Evolutionary conservation across 1,139 yeast genomes (phyloP).

Genomic region (Candida smagusa): DNA sequence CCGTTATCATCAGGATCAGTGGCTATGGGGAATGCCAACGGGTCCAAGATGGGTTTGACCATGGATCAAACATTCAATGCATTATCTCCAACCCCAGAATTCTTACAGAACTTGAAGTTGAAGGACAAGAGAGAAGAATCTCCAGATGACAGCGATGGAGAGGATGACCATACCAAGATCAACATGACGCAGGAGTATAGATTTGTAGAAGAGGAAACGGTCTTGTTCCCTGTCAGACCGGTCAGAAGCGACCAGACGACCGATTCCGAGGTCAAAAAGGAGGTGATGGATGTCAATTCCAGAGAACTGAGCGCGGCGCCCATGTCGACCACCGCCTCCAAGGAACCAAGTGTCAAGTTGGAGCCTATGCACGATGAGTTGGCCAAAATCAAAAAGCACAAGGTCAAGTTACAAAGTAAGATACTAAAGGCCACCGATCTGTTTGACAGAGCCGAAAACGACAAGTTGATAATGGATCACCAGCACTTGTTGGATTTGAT

Average conservation of each 20-base stretch:
- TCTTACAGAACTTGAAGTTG: conserved; percentile 35
- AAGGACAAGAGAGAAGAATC: conserved; percentile 17
- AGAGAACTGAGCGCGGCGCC: conserved; percentile 16
- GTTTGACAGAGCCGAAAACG: conserved; percentile 29
- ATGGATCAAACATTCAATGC: conserved; percentile 25
- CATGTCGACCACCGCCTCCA: conserved; percentile 10
- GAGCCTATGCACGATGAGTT: conserved; percentile 30
- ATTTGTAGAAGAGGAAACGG: conserved; percentile 46
- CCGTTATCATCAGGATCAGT: conserved; percentile 70
- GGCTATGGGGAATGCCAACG: conserved; percentile 32
- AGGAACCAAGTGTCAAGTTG: conserved; percentile 34
- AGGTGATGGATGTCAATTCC: conserved; percentile 18
- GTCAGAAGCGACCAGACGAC: conserved; percentile 18
- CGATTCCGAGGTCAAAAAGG: conserved; percentile 15
- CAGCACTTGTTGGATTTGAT: conserved; percentile 27
- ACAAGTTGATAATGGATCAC: conserved; percentile 32
- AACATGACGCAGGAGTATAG: conserved; percentile 61
- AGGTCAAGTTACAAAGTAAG: conserved; percentile 29
- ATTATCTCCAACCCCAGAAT: conserved; percentile 35
- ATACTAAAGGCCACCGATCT: conserved; percentile 30
- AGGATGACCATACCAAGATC: conserved; percentile 44
- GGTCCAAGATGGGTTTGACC: conserved; percentile 27
- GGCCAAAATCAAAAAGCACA: conserved; percentile 23
- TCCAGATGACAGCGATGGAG: conserved; percentile 19
- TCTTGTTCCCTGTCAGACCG: conserved; percentile 45